Percentiles rank a stretch among this genome's conserved stretches.
Evolutionary conservation across 768 basidiomycete species (phyloP).

Genomic region (Panaeolus cyanescens): DNA sequence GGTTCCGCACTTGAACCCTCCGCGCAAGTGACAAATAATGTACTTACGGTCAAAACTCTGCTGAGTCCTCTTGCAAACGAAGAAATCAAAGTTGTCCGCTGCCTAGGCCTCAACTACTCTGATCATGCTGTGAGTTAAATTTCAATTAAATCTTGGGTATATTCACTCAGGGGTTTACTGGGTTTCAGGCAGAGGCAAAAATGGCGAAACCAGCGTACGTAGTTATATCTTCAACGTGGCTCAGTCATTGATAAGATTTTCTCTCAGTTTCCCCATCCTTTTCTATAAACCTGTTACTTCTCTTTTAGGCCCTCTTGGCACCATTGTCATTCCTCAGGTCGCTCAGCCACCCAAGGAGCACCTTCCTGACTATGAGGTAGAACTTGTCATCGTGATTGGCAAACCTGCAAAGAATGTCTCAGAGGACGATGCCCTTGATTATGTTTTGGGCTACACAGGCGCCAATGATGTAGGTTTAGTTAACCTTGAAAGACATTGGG

Average conservation of each 20-base stretch:
- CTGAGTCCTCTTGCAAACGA: slow-evolving; percentile 69
- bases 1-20: slow-evolving; percentile 70
- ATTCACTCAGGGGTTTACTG: slow-evolving; percentile 1
- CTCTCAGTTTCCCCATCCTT: slow-evolving; percentile 61
- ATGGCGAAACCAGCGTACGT: slow-evolving; percentile 64
- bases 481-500: background rate
- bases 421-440: slow-evolving; percentile 80
- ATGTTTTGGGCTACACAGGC: slow-evolving; percentile 81
- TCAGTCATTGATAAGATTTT: background rate
- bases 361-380: slow-evolving; percentile 82
- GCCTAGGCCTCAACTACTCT: slow-evolving; percentile 81
- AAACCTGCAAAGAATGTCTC: slow-evolving; percentile 79
- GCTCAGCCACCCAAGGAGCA: slow-evolving; percentile 73
- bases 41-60: slow-evolving; percentile 72
- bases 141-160: background rate
- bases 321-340: slow-evolving; percentile 63
- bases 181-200: slow-evolving; percentile 61
- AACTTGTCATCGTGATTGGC: slow-evolving; percentile 81
- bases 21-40: slow-evolving; percentile 60
- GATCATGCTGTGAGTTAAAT: slow-evolving; percentile 67
- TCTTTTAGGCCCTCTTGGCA: slow-evolving; percentile 70
- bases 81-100: slow-evolving; percentile 70
- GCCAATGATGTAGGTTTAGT: slow-evolving; percentile 65
- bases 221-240: background rate
- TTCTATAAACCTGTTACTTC: slow-evolving; percentile 79